Percentiles rank a stretch among this genome's conserved stretches.
Evolutionary conservation across 2,329 filamentous ascomycete genomes (phyloP).

Genomic region (Fusarium sarcochroum): DNA sequence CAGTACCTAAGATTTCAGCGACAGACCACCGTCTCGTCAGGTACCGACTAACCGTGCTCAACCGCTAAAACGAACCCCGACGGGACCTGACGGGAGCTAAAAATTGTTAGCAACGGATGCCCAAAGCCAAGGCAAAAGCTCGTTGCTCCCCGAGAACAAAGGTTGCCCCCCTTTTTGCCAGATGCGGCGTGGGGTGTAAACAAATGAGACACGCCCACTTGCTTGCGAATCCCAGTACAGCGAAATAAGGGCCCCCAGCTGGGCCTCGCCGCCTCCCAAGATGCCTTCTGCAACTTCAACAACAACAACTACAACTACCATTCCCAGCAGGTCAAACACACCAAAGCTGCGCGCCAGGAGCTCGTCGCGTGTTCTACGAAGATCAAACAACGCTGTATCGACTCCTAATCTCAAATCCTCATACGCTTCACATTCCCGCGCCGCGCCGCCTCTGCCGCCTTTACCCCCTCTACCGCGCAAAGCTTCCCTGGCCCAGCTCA

Average conservation of each 20-base stretch:
- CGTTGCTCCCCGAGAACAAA: conserved; percentile 40
- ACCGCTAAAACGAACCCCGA: conserved; percentile 28
- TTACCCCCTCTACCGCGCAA: conserved; percentile 72
- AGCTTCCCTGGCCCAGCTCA: conserved; percentile 78
- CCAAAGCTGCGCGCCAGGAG: conserved; percentile 41
- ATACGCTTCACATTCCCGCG: conserved; percentile 65
- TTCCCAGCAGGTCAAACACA: conserved; percentile 31
- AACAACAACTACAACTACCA: conserved; percentile 45
- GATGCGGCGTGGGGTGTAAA: conserved; percentile 50
- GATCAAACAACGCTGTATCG: conserved; percentile 64
- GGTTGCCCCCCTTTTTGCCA: conserved; percentile 48
- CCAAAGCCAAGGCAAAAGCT: conserved; percentile 17
- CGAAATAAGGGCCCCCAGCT: conserved; percentile 46
- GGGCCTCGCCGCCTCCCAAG: conserved; percentile 41
- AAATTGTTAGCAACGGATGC: conserved; percentile 23
- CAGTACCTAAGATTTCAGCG: conserved; percentile 8
- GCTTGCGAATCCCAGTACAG: conserved; percentile 29
- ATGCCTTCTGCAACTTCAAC: conserved; percentile 48
- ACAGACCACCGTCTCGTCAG: conserved; percentile 13
- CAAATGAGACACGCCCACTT: conserved; percentile 50
- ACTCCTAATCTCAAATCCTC: conserved; percentile 71
- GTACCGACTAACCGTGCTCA: conserved; percentile 22
- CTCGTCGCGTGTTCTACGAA: conserved; percentile 59
- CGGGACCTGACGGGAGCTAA: conserved; percentile 33
- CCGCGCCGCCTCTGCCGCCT: conserved; percentile 58